phyloP scores from a whole-genome alignment of 176 grass and related monocot species.

The Eragrostis curvula region DNA sequence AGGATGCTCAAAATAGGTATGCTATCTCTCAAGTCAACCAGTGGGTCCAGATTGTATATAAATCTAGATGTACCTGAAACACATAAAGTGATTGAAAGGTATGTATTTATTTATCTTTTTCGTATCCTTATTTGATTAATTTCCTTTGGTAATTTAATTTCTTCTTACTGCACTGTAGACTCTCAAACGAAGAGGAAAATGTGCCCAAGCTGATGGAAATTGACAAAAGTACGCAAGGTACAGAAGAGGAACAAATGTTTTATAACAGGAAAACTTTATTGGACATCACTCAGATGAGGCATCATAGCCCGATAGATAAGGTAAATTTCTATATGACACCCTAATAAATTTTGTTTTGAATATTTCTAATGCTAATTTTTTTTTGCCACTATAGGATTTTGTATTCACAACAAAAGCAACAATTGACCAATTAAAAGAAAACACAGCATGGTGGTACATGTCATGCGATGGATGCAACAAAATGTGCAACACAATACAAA shows the following conservation, averaged over 20 bases:
- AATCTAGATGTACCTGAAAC: not conserved
- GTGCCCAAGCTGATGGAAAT: not conserved
- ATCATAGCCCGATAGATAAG: no score
- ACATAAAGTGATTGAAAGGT: not conserved
- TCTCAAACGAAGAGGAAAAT: not conserved
- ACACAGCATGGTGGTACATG: not conserved
- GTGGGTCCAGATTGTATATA: not conserved
- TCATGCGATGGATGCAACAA: not conserved
- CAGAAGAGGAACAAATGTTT: not conserved
- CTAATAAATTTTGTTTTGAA: no score
- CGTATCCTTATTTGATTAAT: no score
- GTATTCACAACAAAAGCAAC: not conserved
- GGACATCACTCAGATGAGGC: not conserved
- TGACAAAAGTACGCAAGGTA: not conserved
- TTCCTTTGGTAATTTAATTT: no score
- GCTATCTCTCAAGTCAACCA: not conserved
- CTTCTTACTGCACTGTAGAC: no score
- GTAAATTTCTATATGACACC: no score
- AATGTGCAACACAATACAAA: not conserved
- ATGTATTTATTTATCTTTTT: no score
- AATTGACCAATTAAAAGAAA: not conserved
- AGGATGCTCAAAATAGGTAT: not conserved
- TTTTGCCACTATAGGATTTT: not conserved
- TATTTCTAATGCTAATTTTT: not conserved
- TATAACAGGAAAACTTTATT: not conserved